Percentiles rank a stretch among this genome's conserved stretches.
Evolutionary conservation across 306 rosid genomes (phyloP).

Genomic region (Rubus idaeus): DNA sequence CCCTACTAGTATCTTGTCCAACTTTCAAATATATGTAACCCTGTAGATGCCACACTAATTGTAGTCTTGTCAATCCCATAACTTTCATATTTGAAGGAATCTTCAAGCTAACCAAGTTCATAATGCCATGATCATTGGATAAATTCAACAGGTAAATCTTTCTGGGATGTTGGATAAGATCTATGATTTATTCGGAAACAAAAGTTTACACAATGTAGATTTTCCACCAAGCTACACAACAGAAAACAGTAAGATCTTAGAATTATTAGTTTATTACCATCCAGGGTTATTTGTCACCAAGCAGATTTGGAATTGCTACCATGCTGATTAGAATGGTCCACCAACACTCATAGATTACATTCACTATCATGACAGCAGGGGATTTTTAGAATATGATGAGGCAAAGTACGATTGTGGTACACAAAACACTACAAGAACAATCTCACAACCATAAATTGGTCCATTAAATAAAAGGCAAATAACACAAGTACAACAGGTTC

Average conservation of each 20-base stretch:
- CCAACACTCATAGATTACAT: too few relatives aligned
- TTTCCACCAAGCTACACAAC: conserved; percentile 2
- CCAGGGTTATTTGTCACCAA: background rate
- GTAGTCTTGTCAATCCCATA: background rate
- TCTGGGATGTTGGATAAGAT: background rate
- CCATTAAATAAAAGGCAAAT: background rate
- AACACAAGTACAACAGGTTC: background rate
- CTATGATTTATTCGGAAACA: background rate
- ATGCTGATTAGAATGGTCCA: background rate
- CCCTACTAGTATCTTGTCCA: background rate
- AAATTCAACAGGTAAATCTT: background rate
- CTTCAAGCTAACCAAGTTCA: conserved; percentile 6
- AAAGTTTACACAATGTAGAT: background rate
- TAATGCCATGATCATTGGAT: background rate
- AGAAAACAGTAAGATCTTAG: background rate
- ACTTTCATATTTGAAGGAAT: background rate
- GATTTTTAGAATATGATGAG: background rate
- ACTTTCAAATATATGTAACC: background rate
- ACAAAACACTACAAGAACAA: background rate
- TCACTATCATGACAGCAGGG: background rate
- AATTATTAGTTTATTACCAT: background rate
- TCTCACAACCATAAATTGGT: background rate
- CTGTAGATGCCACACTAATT: background rate
- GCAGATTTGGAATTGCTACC: background rate
- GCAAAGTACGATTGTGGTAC: background rate